Base-by-base conservation (phyloP, 2,329 filamentous ascomycete genomes). In the Xylaria sp. region DNA sequence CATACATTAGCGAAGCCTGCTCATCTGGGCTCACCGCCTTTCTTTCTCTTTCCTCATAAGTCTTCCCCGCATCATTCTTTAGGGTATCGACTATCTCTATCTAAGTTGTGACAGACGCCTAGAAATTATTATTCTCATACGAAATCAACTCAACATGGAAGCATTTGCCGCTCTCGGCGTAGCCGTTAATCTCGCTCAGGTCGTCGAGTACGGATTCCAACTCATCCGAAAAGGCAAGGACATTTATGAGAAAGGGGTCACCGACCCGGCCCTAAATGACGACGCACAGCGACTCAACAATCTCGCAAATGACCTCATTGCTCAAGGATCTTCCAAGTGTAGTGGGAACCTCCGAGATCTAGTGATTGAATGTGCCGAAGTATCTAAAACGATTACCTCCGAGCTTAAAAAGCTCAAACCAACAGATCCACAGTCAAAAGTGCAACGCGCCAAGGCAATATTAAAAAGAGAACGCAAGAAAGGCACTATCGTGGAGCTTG, bases 351-450 rank as follows among this genome's bases (percentile, higher is more conserved):
- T 65, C 49, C 31, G 11, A 17, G 2, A 7, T 38, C 23, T 65
- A 28, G 63, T 57, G 6, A 17, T 15, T 17, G 36, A 61, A 38
- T 60, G 63, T 40, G 57, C 10, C 20, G 6, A 44, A 28, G 49
- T 61, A 13, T 72, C 72, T 11, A 15, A 28, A n/a, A 60, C 54
- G 1, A 61, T 72, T 11, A 49, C 46, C 7, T 48, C 28, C 1
- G 70, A 76, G 20, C 64, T 79, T 4, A 73, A 75, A 36, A 51
- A 64, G 28, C 63, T 73, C 49, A 71, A 68, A 62, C 66, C 73
- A 28, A 72, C 36, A 13, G 59, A 74, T 23, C 53, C 70, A 0
- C 72, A 72, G 26, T 71, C 68, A 23, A 69, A 51, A 38, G 40
- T 56, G 54, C 59, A 65, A 46, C 57, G 61, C 51, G 28, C 64